Evolutionary conservation across 2,329 filamentous ascomycete genomes (phyloP).

Genomic region (Trichoderma brevicompactum): DNA sequence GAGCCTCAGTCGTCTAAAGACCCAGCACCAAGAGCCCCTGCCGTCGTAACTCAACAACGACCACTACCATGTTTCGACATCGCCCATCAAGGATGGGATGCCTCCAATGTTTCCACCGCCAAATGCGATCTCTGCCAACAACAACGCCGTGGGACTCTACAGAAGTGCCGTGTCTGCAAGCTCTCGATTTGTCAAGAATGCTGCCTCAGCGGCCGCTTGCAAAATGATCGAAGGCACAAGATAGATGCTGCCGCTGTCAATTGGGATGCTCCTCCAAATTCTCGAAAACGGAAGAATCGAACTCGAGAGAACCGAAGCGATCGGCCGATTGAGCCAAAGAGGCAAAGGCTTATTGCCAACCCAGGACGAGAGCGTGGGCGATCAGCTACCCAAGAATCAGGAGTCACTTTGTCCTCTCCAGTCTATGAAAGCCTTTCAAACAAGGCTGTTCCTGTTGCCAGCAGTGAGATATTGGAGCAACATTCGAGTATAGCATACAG

Average conservation of each 20-base stretch:
- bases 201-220: constrained; percentile 30
- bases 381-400: not conserved
- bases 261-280: constrained; percentile 31
- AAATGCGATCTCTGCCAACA: constrained; percentile 38
- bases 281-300: constrained; percentile 10
- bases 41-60: not conserved
- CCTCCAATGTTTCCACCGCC: constrained; percentile 34
- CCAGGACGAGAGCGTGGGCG: not conserved
- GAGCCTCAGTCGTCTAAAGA: not conserved
- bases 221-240: constrained; percentile 31
- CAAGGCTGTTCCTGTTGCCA: not conserved
- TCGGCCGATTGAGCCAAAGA: not conserved
- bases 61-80: constrained; percentile 19
- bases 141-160: constrained; percentile 34
- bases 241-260: constrained; percentile 32
- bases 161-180: constrained; percentile 35
- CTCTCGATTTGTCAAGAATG: constrained; percentile 36
- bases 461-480: not conserved
- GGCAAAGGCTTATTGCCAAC: not conserved
- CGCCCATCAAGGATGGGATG: constrained; percentile 34
- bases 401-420: not conserved
- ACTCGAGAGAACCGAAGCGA: not conserved
- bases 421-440: not conserved
- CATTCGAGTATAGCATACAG: not conserved
- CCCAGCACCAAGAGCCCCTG: not conserved